Conservation (phyloP, 305 asterid species). For the Solanum hybrid region DNA sequence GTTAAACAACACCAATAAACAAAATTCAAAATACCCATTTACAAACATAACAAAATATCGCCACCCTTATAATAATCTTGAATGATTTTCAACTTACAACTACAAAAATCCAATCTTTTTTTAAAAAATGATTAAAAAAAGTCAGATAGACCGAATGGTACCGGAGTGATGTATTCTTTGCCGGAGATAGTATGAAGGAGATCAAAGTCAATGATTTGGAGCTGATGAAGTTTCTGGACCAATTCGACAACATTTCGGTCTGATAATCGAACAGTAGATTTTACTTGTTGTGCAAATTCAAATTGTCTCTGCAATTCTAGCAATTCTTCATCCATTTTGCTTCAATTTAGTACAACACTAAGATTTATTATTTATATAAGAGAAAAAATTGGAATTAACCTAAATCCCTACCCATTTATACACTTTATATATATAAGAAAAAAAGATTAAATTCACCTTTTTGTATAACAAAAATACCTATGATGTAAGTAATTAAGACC, state of each 20-base stretch:
- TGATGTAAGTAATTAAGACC: neutral
- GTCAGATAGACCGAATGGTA: conserved; percentile 5
- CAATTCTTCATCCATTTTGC: conserved; percentile 75
- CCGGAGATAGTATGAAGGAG: conserved; percentile 90
- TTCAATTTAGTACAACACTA: neutral
- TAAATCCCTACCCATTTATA: neutral
- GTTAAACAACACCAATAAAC: neutral
- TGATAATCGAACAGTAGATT: conserved; percentile 63
- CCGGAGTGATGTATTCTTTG: conserved; percentile 93
- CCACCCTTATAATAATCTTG: neutral
- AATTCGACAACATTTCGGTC: conserved; percentile 80
- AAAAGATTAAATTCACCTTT: neutral
- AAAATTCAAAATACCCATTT: neutral
- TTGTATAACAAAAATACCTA: neutral
- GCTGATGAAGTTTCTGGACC: conserved; percentile 82
- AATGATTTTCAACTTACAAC: neutral
- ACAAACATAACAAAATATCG: neutral
- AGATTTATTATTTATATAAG: neutral
- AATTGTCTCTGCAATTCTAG: conserved; percentile 77
- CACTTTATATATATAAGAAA: too few relatives aligned
- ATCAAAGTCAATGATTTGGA: conserved; percentile 82
- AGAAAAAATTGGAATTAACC: neutral
- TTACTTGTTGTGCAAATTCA: conserved; percentile 62
- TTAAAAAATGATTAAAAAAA: neutral
- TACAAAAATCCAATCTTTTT: neutral